Percentiles rank a stretch among this genome's conserved stretches.
Evolutionary conservation across 164 flowering plant genomes (phyloP).

Genomic region (Echeveria elegans): DNA sequence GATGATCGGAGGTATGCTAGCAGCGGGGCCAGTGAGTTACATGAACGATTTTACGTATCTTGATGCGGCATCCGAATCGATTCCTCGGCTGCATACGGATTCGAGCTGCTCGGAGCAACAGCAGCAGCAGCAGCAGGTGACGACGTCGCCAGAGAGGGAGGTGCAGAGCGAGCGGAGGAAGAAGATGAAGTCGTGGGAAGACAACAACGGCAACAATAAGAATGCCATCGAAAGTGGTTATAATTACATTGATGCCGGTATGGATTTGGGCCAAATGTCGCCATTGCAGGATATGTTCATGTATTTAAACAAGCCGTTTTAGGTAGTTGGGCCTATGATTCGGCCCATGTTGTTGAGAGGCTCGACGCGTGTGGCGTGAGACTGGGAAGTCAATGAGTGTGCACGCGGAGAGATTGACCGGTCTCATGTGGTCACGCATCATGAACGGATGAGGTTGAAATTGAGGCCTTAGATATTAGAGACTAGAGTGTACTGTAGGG

Average conservation of each 20-base stretch:
- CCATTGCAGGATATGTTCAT: conserved; percentile 52
- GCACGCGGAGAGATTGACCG: neutral
- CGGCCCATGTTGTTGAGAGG: neutral
- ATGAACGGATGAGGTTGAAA: neutral
- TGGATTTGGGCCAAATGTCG: conserved; percentile 29
- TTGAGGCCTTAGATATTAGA: neutral
- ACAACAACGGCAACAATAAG: conserved; percentile 9
- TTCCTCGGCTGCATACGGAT: conserved; percentile 49
- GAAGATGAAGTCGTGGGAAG: conserved; percentile 22
- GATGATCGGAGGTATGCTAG: conserved; percentile 7
- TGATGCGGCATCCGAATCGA: conserved; percentile 43
- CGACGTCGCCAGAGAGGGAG: conserved; percentile 52
- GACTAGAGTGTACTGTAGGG: neutral
- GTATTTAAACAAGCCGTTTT: conserved; percentile 43
- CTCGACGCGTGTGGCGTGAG: conserved; percentile 5
- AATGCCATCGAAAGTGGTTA: conserved; percentile 19
- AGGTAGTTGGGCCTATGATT: neutral
- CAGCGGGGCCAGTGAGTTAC: conserved; percentile 15
- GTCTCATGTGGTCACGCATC: neutral
- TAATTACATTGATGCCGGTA: conserved; percentile 33
- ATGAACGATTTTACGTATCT: conserved; percentile 28
- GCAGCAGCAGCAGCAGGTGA: conserved; percentile 22
- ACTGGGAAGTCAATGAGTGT: neutral
- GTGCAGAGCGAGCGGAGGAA: conserved; percentile 55
- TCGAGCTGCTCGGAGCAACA: conserved; percentile 71